Evolutionary conservation across 495 filamentous ascomycete genomes (phyloP).

Genomic region (Cercophora scortea): DNA sequence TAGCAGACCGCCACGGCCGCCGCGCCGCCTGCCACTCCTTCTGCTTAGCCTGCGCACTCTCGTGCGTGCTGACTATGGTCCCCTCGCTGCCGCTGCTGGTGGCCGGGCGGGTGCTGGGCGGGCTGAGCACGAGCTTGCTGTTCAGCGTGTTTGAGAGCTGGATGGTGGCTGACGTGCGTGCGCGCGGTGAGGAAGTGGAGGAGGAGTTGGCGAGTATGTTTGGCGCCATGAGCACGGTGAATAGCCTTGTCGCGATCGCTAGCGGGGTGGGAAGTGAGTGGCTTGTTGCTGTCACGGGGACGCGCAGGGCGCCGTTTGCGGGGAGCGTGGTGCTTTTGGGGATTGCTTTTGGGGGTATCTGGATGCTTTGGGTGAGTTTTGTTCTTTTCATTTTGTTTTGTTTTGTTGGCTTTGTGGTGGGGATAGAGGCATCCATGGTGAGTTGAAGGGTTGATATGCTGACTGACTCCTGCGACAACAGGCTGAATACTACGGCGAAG

Average conservation of each 20-base stretch:
- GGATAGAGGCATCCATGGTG: not conserved
- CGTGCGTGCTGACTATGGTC: slow-evolving; percentile 39
- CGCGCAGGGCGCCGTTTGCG: slow-evolving; percentile 44
- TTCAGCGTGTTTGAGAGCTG: slow-evolving; percentile 51
- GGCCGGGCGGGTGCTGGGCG: slow-evolving; percentile 43
- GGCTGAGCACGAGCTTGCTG: slow-evolving; percentile 44
- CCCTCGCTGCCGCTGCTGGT: slow-evolving; percentile 31
- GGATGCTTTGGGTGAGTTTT: slow-evolving; percentile 38
- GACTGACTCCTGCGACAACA: slow-evolving; percentile 11
- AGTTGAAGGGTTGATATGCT: not conserved
- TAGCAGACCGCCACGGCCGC: slow-evolving; percentile 45
- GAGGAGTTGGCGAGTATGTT: slow-evolving; percentile 37
- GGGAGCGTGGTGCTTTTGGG: slow-evolving; percentile 31
- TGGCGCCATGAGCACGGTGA: slow-evolving; percentile 43
- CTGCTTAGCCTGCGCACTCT: slow-evolving; percentile 41
- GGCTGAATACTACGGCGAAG: slow-evolving; percentile 41
- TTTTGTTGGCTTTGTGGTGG: not conserved
- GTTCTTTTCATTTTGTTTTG: not conserved
- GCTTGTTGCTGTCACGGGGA: slow-evolving; percentile 30
- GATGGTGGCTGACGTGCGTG: slow-evolving; percentile 48
- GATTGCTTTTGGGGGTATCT: slow-evolving; percentile 33
- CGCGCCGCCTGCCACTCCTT: slow-evolving; percentile 39
- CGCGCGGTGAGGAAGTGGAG: slow-evolving; percentile 21
- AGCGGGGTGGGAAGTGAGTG: slow-evolving; percentile 50
- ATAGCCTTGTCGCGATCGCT: slow-evolving; percentile 42